phyloP scores from a whole-genome alignment of 2,329 filamentous ascomycete genomes.

The Fusarium subtropicale region DNA sequence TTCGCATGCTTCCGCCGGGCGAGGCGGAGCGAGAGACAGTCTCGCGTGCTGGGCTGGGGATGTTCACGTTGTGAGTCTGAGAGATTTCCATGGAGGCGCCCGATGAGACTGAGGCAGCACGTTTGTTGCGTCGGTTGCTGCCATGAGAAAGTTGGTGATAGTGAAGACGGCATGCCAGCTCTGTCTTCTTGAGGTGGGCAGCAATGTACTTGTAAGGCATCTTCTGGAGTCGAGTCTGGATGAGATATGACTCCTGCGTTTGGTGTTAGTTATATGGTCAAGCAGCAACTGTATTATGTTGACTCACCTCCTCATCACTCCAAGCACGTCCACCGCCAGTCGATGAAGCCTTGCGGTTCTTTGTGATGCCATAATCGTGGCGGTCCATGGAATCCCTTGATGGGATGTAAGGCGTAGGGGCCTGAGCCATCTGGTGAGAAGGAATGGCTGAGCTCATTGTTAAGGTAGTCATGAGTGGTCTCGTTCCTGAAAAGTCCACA shows the following conservation, averaged over 20 bases:
- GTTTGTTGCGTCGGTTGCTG: constrained; percentile 83
- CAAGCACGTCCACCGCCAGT: constrained; percentile 83
- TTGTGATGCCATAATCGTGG: constrained; percentile 70
- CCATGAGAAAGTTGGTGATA: constrained; percentile 88
- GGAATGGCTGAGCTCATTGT: constrained; percentile 56
- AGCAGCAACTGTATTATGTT: neutral
- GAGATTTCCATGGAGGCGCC: constrained; percentile 65
- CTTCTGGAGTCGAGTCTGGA: constrained; percentile 86
- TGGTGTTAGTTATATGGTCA: constrained; percentile 30
- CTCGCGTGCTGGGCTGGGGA: constrained; percentile 64
- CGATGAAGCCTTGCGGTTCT: constrained; percentile 75
- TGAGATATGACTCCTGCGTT: constrained; percentile 79
- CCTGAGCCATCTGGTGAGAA: constrained; percentile 61
- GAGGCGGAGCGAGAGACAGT: constrained; percentile 61
- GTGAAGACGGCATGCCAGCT: constrained; percentile 86
- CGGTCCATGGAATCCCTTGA: constrained; percentile 67
- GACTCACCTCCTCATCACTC: constrained; percentile 83
- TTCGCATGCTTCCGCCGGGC: constrained; percentile 58
- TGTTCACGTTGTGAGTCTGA: constrained; percentile 58
- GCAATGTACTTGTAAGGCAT: constrained; percentile 94
- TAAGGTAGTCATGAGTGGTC: constrained; percentile 35
- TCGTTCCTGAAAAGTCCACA: constrained; percentile 35
- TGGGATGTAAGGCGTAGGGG: constrained; percentile 60
- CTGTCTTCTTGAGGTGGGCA: constrained; percentile 85
- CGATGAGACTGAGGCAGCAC: constrained; percentile 76